Base-by-base conservation (phyloP, 2,329 filamentous ascomycete genomes). In the Monilinia polystroma region DNA sequence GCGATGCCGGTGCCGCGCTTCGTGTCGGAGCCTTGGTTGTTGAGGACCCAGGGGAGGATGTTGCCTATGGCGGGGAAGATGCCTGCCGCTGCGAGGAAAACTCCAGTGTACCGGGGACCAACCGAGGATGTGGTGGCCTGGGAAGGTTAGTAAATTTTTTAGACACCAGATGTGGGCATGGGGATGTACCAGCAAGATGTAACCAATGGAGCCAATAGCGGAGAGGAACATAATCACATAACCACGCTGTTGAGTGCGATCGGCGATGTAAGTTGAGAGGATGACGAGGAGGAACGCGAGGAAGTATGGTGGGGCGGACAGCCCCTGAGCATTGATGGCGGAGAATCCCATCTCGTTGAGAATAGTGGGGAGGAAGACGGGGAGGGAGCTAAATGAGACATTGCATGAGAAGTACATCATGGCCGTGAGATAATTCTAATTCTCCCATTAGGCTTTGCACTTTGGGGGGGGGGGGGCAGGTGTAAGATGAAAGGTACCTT, bases 241-340 rank as follows among this genome's bases (percentile, higher is more conserved):
- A 8, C 87, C 88, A 53, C 89, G 86, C 74, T 90, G 88, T 69
- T 85, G 83, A 1, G 83, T 81, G 18, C 81, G 81, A 78, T 92
- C 89, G n/a, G 88, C 87, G 47, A 90, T 75, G 75, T 81, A 89
- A 6, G 87, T 87, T 1, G 84, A 85, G 12, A 74, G 72, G 68
- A 92, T 82, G 55, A 86, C 89, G 29, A 87, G 77, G 16, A 90
- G 71, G 74, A 89, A 91, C 1, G 88, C 83, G 20, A 90, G 76
- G 71, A 92, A 85, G 76, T 89, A 91, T 0, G 89, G 88, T 0
- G 89, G 89, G 0, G 89, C 88, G 0, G 88, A 88, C 16, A 93
- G 82, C 0, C 89, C 90, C 77, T 93, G 90, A 0, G 90, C 87
- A 67, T 87, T 81, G 68, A 91, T 83, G 18, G 82, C 79, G 0